Base-by-base conservation (phyloP, 495 filamentous ascomycete genomes). In the Lasiosphaeria hispida region DNA sequence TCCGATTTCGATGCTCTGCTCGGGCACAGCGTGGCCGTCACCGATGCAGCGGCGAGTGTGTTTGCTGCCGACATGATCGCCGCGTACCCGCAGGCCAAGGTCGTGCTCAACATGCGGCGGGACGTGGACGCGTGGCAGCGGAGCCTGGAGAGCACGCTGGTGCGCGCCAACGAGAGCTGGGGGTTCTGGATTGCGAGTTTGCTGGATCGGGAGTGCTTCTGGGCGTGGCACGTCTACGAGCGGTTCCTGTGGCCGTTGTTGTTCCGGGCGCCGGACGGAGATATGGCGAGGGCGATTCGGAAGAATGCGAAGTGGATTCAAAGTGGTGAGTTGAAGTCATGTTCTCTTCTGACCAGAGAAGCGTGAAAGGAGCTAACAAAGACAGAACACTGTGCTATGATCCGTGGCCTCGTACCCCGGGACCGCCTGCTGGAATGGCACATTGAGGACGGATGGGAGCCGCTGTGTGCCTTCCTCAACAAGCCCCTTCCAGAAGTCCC, bases 1-100 rank as follows among this genome's bases (percentile, higher is more conserved):
- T 77, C 78, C 57, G 76, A 81, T 38, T 81, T 80, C 23, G 80
- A 83, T 62, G 53, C 63, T 5, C 8, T 83, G 2, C 59, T 83
- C 13, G 74, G 76, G 7, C 62, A 79, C 55, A 66, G 64, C 60
- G 63, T 69, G 41, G 77, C 77, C 17, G 66, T 80, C 0, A 73
- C 72, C 2, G 76, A 80, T 41, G 53, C 65, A 8, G 69, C 71
- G 1, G 85, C 82, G 42, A 51, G 59, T 10, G 51, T 70, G 1
- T 81, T 80, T 30, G 72, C 72, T 4, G 34, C 61, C 0, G 73
- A 79, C 42, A 55, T 79, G 13, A 69, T 82, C 13, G 61, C 55
- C 1, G 73, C 76, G 10, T 82, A 82, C 47, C 78, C 78, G 0
- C 65, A 79, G 13, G 75, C 72, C 6, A 72, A 77, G 48, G 75